Conservation (phyloP, 345 rosid genomes). For the Boechera divaricarpa region DNA sequence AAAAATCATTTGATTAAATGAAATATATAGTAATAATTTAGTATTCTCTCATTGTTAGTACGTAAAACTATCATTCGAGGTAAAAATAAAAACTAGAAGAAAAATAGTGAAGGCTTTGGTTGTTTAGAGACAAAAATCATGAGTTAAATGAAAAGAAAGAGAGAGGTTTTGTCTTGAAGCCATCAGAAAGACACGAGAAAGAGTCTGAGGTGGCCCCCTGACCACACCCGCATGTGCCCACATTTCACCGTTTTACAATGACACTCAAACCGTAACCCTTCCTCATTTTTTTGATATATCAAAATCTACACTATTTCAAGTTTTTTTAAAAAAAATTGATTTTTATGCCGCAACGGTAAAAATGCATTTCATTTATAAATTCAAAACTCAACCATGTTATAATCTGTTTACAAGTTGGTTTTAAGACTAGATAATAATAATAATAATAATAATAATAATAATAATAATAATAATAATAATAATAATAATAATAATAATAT, state of each 20-base stretch:
- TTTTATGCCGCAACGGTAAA: not conserved
- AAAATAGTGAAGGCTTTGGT: slow-evolving; percentile 25
- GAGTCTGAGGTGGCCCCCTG: slow-evolving; percentile 50
- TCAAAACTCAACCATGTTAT: not conserved
- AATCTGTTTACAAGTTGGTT: too few relatives aligned
- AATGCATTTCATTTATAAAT: not conserved
- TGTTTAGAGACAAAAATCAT: slow-evolving; percentile 26
- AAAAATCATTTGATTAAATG: not conserved
- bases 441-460: not conserved
- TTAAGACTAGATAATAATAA: not conserved
- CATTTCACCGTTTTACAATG: slow-evolving; percentile 49
- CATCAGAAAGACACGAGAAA: slow-evolving; percentile 46
- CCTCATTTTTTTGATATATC: not conserved
- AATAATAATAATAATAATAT: too few relatives aligned
- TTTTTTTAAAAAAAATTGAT: not conserved
- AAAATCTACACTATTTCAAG: not conserved
- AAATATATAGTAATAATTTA: not conserved
- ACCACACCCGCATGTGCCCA: slow-evolving; percentile 48
- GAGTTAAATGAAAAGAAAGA: slow-evolving; percentile 39
- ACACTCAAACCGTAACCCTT: slow-evolving; percentile 41
- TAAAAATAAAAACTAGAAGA: not conserved
- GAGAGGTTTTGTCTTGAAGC: slow-evolving; percentile 46
- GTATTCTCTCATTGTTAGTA: not conserved
- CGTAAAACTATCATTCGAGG: slow-evolving; percentile 14
- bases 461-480: too few relatives aligned